Base-by-base conservation (phyloP, 2,329 filamentous ascomycete species). In the Colletotrichum truncatum region DNA sequence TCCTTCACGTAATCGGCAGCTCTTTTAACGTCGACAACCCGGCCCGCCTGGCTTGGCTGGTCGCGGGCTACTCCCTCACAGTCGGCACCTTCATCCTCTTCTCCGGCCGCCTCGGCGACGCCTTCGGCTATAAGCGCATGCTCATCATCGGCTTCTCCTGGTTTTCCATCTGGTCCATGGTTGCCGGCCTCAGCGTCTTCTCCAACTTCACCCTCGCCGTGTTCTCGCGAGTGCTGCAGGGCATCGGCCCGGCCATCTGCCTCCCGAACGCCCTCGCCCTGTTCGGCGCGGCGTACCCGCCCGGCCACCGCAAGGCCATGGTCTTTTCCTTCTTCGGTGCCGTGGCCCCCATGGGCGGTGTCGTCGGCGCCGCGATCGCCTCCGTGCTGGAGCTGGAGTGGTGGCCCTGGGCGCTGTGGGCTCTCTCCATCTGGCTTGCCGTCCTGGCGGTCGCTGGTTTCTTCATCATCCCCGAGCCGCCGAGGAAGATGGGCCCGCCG, bases 231-330 rank as follows among this genome's bases (percentile, higher is more conserved):
- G 83, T 80, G 3, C 72, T 87, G 9, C 83, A 87, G 67, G 87
- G 87, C 0, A 82, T 90, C 16, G 90, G 90, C 0, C 86, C 88
- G 0, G 88, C 89, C 0, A 79, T 92, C 32, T 77, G 84, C 10
- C 77, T 92, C 23, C 90, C 90, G 1, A 92, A 91, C 67, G 87
- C 81, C 0, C 75, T 92, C 21, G 89, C 88, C 3, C 80, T 93
- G 11, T 74, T 92, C 0, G 89, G 88, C 2, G 78, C 79, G 0
- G 81, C 84, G 0, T 91, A 90, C 68, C 76, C 80, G 0, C 85
- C 85, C 0, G 88, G 89, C 0, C 78, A 75, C 55, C 80, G 83
- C 63, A 91, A 90, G 73, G 82, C 86, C 49, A 85, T 91, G 76
- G 81, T 86, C 0, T 90, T 92, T 67, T 78, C 78, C 3, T 73